A percentile compares a stretch with the other conserved stretches of the same genome.
Conservation (phyloP, 345 rosid genomes). For the Abelmoschus esculentus region DNA sequence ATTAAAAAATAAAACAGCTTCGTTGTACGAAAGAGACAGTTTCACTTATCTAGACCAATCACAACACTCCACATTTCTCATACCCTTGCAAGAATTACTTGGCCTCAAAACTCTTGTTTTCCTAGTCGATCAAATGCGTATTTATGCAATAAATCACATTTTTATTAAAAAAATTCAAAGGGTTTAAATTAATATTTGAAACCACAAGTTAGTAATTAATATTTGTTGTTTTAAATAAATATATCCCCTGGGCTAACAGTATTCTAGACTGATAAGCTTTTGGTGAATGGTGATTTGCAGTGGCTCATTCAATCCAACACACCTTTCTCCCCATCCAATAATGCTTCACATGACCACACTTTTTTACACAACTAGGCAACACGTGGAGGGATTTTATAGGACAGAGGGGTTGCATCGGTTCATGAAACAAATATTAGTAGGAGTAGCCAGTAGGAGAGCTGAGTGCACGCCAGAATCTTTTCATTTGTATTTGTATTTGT, state of each 20-base stretch:
- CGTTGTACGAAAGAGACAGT: conserved; percentile 9
- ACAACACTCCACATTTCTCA: background rate
- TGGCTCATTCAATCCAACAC: conserved; percentile 11
- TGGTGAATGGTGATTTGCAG: background rate
- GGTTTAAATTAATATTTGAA: no score
- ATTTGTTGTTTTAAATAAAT: background rate
- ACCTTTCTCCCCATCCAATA: conserved; percentile 48
- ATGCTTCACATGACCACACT: conserved; percentile 44
- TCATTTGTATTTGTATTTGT: background rate
- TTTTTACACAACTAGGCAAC: conserved; percentile 29
- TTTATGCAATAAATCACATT: no score
- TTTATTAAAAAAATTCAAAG: no score
- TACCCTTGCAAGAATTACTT: background rate
- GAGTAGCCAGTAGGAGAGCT: no score
- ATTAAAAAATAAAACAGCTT: background rate
- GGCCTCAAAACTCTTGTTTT: background rate
- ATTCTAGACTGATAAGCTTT: background rate
- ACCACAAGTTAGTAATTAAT: background rate
- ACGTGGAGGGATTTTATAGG: conserved; percentile 22
- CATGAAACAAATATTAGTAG: conserved; percentile 17
- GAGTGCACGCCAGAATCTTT: conserved; percentile 53
- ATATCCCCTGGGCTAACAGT: background rate
- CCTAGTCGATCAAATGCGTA: background rate
- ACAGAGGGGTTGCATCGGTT: conserved; percentile 19
- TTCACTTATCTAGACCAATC: conserved; percentile 9